Conservation (phyloP, 2,329 filamentous ascomycete species). For the Aspergillus pseudoglaucus region DNA sequence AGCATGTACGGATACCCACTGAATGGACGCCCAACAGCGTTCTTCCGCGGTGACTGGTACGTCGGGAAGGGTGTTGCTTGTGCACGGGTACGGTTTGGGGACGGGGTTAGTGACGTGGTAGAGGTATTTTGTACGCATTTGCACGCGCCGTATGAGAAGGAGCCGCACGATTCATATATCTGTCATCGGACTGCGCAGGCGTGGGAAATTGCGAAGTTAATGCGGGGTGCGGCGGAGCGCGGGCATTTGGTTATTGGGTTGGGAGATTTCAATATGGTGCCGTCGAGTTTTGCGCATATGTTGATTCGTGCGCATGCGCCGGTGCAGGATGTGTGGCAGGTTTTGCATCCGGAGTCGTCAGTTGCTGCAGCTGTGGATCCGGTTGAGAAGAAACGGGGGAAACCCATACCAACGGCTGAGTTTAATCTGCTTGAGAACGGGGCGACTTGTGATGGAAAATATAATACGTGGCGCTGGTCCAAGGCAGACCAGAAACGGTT, state of each 20-base stretch:
- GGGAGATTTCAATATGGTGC: constrained; percentile 97
- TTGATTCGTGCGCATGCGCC: constrained; percentile 72
- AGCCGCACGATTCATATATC: constrained; percentile 75
- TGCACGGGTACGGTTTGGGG: constrained; percentile 68
- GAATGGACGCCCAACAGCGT: constrained; percentile 87
- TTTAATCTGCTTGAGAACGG: constrained; percentile 77
- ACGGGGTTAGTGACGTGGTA: constrained; percentile 57
- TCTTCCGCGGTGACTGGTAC: constrained; percentile 92
- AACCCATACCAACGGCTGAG: constrained; percentile 65
- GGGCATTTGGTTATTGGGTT: constrained; percentile 79
- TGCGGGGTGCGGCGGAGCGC: constrained; percentile 70
- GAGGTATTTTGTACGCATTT: constrained; percentile 93
- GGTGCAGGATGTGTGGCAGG: constrained; percentile 77
- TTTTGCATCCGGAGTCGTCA: constrained; percentile 75
- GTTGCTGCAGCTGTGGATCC: constrained; percentile 65
- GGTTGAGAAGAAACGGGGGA: constrained; percentile 59
- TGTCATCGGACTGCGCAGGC: constrained; percentile 88
- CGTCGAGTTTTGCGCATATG: constrained; percentile 75
- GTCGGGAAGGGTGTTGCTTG: constrained; percentile 90
- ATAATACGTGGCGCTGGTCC: constrained; percentile 93
- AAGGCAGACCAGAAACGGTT: constrained; percentile 63
- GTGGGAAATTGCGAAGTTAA: constrained; percentile 88
- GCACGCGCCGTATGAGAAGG: constrained; percentile 79
- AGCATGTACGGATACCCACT: constrained; percentile 82
- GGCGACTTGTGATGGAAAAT: constrained; percentile 73